Evolutionary conservation across 1,284 basidiomycete genomes (phyloP).

Genomic region (Puccinia coronata): DNA sequence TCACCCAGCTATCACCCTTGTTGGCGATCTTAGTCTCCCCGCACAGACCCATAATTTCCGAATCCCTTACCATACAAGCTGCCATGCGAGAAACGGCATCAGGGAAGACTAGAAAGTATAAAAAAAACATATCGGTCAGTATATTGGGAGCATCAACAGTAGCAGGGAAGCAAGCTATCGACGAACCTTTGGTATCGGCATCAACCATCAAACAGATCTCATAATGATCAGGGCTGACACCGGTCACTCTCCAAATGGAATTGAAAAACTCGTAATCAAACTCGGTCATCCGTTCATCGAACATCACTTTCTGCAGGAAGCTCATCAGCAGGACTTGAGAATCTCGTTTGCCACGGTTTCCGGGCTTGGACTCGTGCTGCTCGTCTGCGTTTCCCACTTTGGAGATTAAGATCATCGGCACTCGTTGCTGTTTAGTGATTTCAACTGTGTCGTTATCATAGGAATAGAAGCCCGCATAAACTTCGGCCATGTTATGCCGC

Average conservation of each 20-base stretch:
- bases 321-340: slow-evolving; percentile 73
- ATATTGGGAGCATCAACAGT: neutral
- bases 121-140: neutral
- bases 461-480: slow-evolving; percentile 94
- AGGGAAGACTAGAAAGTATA: slow-evolving; percentile 57
- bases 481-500: slow-evolving; percentile 98
- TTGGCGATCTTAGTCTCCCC: slow-evolving; percentile 63
- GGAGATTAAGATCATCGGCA: slow-evolving; percentile 91
- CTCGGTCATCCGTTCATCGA: slow-evolving; percentile 62
- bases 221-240: slow-evolving; percentile 61
- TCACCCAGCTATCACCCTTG: slow-evolving; percentile 62
- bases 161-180: neutral
- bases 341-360: slow-evolving; percentile 98
- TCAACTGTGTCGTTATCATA: slow-evolving; percentile 93
- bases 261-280: slow-evolving; percentile 63
- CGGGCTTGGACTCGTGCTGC: slow-evolving; percentile 83
- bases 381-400: slow-evolving; percentile 92
- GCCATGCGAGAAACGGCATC: slow-evolving; percentile 62
- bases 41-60: slow-evolving; percentile 63
- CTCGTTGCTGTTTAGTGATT: slow-evolving; percentile 89
- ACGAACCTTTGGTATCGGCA: slow-evolving; percentile 66
- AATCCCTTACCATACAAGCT: slow-evolving; percentile 62
- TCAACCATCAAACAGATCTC: slow-evolving; percentile 62
- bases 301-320: slow-evolving; percentile 62
- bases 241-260: slow-evolving; percentile 61